Evolutionary conservation across 192 early-diverging fungal genomes (phyloP), one percentile per base, ranked within the genome.

Genomic region (Jimgerdemannia flammicorona): DNA sequence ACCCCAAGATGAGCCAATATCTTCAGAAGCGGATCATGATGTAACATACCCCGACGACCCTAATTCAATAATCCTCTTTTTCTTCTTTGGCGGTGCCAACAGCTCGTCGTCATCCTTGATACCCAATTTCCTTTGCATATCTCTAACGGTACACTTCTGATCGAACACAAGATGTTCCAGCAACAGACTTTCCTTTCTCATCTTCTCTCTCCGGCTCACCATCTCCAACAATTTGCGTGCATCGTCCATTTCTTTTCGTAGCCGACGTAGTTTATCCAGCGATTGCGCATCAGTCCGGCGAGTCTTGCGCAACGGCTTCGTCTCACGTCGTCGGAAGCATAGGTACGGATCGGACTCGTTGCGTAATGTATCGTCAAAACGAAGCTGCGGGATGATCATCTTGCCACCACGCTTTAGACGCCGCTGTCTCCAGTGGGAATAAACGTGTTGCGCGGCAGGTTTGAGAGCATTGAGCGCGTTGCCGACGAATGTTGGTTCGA

Each of bases 301-400:
- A 3, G 95, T 95, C 77, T 97, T 97, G 44, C 97, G 92, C 39
- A 95, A 80, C 29, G 90, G 87, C 75, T 94, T 94, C 70, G 95
- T 89, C 80, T 99, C 98, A 72, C 98, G 91, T 66, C 93, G 93
- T 69, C 98, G 93, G 87, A 99, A 99, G 78, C 98, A 99, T 20
- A 97, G 90, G 79, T 97, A 99, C 11, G 98, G 96, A 78, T 98
- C 94, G 41, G 84, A 84, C 73, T 98, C 97, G 64, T 90, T 82
- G 65, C 88, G 87, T 4, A 83, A 73, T 40, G 84, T 81, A 39
- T 95, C 91, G 69, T 95, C 93, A 70, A 82, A 84, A 83, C 88
- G 84, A 18, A 95, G 40, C 66, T 77, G 81, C 40, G 92, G 91
- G 6, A 85, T 84, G 64, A 95, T 84, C 8, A 83, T 54, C 63